Conservation (phyloP, 2,329 filamentous ascomycete genomes). For the Beauveria rudraprayagi region DNA sequence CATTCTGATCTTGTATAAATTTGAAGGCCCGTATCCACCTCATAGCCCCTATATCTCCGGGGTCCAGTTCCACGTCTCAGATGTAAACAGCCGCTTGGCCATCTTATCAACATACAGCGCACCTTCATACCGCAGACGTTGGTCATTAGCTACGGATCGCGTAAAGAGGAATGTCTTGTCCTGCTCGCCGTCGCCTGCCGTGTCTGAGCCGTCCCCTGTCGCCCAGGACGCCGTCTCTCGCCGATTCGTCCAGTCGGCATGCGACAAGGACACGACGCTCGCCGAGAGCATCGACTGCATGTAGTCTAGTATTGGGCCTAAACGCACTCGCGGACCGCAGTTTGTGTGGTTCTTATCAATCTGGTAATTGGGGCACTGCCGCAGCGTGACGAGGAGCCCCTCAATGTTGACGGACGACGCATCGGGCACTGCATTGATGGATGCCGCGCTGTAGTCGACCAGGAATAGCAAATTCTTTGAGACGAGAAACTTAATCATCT, state of each 20-base stretch:
- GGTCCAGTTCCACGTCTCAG: conserved; percentile 53
- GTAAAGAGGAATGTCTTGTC: conserved; percentile 39
- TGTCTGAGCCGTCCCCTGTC: conserved; percentile 11
- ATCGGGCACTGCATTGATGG: conserved; percentile 36
- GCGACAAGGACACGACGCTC: conserved; percentile 34
- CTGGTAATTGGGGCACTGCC: conserved; percentile 64
- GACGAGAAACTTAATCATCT: conserved; percentile 65
- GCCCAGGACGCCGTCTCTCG: conserved; percentile 35
- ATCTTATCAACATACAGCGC: conserved; percentile 42
- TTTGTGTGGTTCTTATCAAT: conserved; percentile 66
- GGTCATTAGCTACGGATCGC: conserved; percentile 40
- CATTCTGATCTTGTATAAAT: conserved; percentile 10
- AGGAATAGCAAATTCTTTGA: conserved; percentile 54
- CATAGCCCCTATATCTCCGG: conserved; percentile 30
- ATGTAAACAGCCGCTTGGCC: conserved; percentile 47
- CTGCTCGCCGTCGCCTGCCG: conserved; percentile 14
- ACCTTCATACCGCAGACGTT: conserved; percentile 40
- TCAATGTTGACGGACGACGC: conserved; percentile 53
- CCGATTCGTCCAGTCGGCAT: conserved; percentile 38
- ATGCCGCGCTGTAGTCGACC: conserved; percentile 44
- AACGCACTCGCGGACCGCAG: conserved; percentile 59
- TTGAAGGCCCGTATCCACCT: background rate
- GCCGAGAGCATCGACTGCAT: conserved; percentile 49
- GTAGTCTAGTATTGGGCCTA: conserved; percentile 59
- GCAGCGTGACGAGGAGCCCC: conserved; percentile 50